Evolutionary conservation across 345 rosid species (phyloP), one percentile per base, ranked within the genome.

Genomic region (Erodium maritimum): DNA sequence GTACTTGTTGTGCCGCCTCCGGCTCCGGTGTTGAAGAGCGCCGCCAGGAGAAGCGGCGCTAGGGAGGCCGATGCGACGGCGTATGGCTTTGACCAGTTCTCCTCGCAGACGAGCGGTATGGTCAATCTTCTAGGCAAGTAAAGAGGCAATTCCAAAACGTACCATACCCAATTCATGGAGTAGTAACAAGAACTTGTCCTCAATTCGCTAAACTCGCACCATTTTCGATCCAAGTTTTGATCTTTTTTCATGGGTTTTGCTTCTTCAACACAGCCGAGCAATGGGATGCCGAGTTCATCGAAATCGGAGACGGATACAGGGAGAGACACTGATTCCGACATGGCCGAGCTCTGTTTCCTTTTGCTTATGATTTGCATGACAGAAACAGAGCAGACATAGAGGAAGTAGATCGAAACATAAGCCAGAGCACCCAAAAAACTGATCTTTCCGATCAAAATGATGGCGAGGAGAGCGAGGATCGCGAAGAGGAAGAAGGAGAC

Each of bases 111-210:
- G 13, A 84, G 77, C 1, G 98, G 96, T 45, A 91, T 86, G 0
- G 98, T 88, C 66, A 88, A 59, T 67, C 76, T 83, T 70, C 98
- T 81, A 11, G 96, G 95, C 61, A 91, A 61, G 77, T 73, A 81
- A 0, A 91, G 75, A 60, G 98, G 96, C 24, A 86, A 57, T 66
- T 88, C 89, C 61, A 88, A 66, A 42, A 82, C 61, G 50, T 69
- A 11, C 11, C 79, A 58, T 13, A 81, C 45, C 73, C n/a, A n/a
- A n/a, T 68, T 65, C 20, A 57, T 56, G 33, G 71, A 24, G 77
- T 67, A 59, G 24, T 37, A 20, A 11, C 67, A 56, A 51, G 67
- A n/a, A n/a, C n/a, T n/a, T n/a, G n/a, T n/a, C n/a, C n/a, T n/a
- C n/a, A n/a, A n/a, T n/a, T n/a, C n/a, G n/a, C 69, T 55, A 59